Base-by-base conservation (phyloP, 179 eudicot species). In the Patellifolia procumbens region DNA sequence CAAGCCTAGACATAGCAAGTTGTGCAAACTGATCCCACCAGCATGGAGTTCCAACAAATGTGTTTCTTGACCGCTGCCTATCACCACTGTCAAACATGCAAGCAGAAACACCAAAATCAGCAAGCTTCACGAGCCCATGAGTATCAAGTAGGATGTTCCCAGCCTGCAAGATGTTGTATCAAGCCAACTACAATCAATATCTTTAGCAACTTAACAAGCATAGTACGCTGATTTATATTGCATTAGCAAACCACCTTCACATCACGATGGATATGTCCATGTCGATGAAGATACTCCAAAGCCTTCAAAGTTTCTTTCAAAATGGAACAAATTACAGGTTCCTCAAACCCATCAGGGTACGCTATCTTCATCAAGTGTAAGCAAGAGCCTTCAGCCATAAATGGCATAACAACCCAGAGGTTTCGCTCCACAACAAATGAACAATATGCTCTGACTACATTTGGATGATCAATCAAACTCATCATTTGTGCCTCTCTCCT, bases 1-100 rank as follows among this genome's bases (percentile, higher is more conserved):
- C 28, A 62, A 46, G 5, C 43, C 11, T 7, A 67, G 10, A 58
- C 35, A 70, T 17, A 11, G 29, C 22, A 39, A 66, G 17, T 31
- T 6, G 45, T 16, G 76, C 7, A 51, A 58, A 61, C 37, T 31
- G 59, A 70, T 69, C 89, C 76, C 74, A 95, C 99, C 99, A 96
- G 89, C 99, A 96, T 17, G 99, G 99, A 83, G 99, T 96, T 74
- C 99, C 99, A 52, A 93, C 98, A 84, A 96, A 96, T n/a, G 99
- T 96, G 80, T 96, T 95, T 85, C 99, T 88, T 16, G 98, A 86
- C 16, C 97, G 91, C 66, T 91, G 95, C 72, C 99, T 87, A 83
- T 96, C 98, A 72, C 99, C 98, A 81, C 76, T 90, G 74, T 96
- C 99, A 83, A 93, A 96, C 97, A 93, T 91, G 90, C 93, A 89